phyloP scores from a whole-genome alignment of 805 yeast genomes.

The Sugiyamaella chiloensis region DNA sequence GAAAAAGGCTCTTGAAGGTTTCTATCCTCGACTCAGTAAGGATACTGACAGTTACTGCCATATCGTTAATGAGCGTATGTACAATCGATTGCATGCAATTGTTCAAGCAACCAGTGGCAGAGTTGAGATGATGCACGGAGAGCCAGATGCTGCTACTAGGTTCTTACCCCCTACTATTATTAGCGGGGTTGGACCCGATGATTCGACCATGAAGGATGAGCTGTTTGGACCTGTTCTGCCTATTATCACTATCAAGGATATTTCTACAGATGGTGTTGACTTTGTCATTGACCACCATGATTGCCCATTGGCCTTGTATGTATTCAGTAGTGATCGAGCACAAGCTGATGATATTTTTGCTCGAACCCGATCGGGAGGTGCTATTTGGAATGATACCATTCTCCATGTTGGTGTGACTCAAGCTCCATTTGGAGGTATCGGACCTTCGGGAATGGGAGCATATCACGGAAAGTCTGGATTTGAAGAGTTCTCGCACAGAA shows the following conservation, averaged over 20 bases:
- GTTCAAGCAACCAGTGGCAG: constrained; percentile 47
- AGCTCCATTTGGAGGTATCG: constrained; percentile 92
- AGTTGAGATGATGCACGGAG: constrained; percentile 42
- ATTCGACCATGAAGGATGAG: constrained; percentile 70
- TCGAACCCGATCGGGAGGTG: constrained; percentile 67
- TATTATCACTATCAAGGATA: constrained; percentile 48
- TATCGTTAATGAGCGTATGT: constrained; percentile 54
- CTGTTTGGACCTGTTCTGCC: constrained; percentile 87
- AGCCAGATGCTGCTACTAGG: constrained; percentile 11
- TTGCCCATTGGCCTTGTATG: constrained; percentile 78
- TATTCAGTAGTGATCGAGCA: constrained; percentile 49
- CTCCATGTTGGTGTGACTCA: constrained; percentile 63
- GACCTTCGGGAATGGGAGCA: constrained; percentile 75
- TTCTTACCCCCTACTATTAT: constrained; percentile 73
- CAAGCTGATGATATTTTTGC: constrained; percentile 50
- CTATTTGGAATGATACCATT: constrained; percentile 65
- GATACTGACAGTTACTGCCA: constrained; percentile 52
- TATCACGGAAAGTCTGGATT: constrained; percentile 76
- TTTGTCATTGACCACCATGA: constrained; percentile 51
- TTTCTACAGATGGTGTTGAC: constrained; percentile 26
- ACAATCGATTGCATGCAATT: constrained; percentile 30
- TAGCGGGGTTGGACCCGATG: constrained; percentile 60
- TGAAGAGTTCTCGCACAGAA: constrained; percentile 71
- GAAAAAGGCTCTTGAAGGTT: constrained; percentile 40
- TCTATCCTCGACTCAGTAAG: constrained; percentile 35